Conservation (phyloP, 2,329 filamentous ascomycete genomes). For the Penicillium brevicompactum region DNA sequence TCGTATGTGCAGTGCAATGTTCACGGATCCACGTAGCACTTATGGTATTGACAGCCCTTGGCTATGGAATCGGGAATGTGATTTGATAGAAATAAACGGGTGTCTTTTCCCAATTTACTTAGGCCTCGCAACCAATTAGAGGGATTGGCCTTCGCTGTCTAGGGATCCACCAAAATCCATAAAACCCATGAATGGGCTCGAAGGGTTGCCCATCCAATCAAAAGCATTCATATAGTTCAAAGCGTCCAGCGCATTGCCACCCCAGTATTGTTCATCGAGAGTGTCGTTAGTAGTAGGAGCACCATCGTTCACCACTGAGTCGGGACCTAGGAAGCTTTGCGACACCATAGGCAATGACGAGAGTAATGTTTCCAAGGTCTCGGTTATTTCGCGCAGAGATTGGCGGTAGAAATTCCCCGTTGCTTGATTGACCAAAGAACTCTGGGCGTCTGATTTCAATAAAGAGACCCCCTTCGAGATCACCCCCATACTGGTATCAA, state of each 20-base stretch:
- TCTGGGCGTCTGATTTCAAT: background rate
- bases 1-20: no score
- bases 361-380: background rate
- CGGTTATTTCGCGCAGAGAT: background rate
- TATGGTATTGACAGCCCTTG: background rate
- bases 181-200: conserved; percentile 7
- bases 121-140: background rate
- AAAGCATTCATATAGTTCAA: conserved; percentile 8
- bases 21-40: no score
- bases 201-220: conserved; percentile 6
- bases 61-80: no score
- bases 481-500: background rate
- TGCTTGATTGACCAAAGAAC: background rate
- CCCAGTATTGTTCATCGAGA: conserved; percentile 1
- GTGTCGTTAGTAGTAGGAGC: background rate
- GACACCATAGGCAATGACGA: background rate
- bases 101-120: background rate
- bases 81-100: no score
- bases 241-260: background rate
- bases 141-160: background rate
- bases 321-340: background rate
- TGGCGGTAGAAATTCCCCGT: background rate
- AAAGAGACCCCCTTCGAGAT: background rate
- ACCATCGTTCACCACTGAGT: background rate
- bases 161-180: background rate